Evolutionary conservation across 2,329 filamentous ascomycete species (phyloP).

Genomic region (Penicillium sp.): DNA sequence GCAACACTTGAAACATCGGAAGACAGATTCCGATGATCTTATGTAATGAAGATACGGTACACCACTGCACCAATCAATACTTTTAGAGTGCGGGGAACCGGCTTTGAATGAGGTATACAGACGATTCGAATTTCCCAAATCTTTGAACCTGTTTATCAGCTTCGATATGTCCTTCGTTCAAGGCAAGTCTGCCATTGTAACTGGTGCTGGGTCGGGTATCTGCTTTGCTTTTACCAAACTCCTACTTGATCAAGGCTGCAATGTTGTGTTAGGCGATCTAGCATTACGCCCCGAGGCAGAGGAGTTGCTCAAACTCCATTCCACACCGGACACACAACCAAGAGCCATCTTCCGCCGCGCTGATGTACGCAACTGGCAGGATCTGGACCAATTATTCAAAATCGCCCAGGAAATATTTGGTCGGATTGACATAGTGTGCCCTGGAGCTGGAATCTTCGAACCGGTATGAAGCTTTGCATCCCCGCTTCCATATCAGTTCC

Average conservation of each 20-base stretch:
- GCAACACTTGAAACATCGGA: background rate
- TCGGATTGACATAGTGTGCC: slow-evolving; percentile 1
- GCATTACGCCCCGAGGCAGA: background rate
- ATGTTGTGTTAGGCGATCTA: background rate
- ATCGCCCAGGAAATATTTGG: background rate
- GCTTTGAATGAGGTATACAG: background rate
- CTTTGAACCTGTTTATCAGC: background rate
- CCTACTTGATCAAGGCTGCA: background rate
- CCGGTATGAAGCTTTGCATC: background rate
- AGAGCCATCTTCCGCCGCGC: background rate
- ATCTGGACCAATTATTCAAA: background rate
- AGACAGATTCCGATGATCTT: background rate
- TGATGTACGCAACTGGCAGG: background rate
- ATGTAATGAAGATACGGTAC: background rate
- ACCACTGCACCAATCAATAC: background rate
- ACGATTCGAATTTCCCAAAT: background rate
- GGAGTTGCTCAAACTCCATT: background rate
- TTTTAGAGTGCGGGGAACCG: background rate
- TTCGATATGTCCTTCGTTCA: background rate
- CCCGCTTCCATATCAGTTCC: background rate
- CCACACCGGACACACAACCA: background rate
- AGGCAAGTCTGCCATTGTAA: background rate
- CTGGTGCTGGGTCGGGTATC: background rate
- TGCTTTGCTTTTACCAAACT: background rate
- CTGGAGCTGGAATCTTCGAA: background rate